Evolutionary conservation across 2,329 filamentous ascomycete genomes (phyloP).

Genomic region (Stachybotrys chlorohalonatus): DNA sequence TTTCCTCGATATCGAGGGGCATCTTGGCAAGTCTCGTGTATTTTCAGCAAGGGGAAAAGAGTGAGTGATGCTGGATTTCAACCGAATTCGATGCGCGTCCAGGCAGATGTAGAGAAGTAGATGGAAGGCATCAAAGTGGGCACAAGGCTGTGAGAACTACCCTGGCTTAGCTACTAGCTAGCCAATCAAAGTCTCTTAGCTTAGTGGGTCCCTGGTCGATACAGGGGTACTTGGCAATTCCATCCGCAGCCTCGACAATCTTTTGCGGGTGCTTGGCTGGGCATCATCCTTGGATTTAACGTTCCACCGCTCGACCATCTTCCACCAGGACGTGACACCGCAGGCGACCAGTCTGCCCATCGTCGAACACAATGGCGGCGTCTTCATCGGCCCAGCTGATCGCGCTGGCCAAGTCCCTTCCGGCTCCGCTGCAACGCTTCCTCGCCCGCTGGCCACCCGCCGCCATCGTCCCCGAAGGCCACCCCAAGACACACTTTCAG

Average conservation of each 20-base stretch:
- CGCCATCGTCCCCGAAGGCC: slow-evolving; percentile 40
- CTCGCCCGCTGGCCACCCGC: slow-evolving; percentile 81
- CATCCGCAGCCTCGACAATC: neutral
- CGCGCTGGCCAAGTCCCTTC: slow-evolving; percentile 62
- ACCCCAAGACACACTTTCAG: slow-evolving; percentile 41
- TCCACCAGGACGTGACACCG: too few species aligned
- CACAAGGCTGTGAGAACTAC: neutral
- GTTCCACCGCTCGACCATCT: too few species aligned
- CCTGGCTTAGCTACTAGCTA: neutral
- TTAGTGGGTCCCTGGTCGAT: neutral
- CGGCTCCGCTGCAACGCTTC: slow-evolving; percentile 71
- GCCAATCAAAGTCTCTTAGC: neutral
- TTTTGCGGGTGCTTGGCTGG: neutral
- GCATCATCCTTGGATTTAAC: neutral
- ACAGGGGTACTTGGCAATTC: neutral
- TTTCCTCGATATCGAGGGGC: slow-evolving; percentile 71
- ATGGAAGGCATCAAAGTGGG: neutral
- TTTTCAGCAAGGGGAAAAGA: neutral
- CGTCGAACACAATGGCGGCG: slow-evolving; percentile 18
- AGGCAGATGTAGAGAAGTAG: neutral
- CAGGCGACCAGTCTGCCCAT: neutral
- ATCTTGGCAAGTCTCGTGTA: slow-evolving; percentile 9
- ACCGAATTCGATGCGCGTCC: neutral
- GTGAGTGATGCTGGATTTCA: neutral
- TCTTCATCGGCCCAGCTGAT: slow-evolving; percentile 30